Evolutionary conservation across 805 yeast genomes (phyloP), one percentile per base, ranked within the genome.

Genomic region (Barnettozyma wickerhamii): DNA sequence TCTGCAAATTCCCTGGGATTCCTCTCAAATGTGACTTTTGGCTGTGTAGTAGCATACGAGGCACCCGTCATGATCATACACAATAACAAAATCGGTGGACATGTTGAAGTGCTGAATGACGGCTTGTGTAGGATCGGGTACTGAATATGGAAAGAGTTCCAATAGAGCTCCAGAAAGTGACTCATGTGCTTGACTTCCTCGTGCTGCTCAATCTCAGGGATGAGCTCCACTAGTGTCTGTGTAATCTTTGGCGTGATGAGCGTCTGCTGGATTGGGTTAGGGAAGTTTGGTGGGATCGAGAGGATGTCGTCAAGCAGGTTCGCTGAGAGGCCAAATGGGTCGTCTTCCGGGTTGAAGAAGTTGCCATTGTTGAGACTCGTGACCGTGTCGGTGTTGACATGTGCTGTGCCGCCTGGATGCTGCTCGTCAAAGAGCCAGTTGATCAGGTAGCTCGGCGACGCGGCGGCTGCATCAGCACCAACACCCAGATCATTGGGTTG

Each of bases 1-100:
- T 65, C 69, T 18, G 58, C 58, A 43, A 56, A 52, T 31, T 47
- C 53, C 35, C 59, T 41, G 19, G 61, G 53, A 27, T 46, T 42
- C 19, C 18, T 35, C 3, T 38, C 45, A 38, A 44, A 46, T 10
- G 30, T 46, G 15, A 45, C 20, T 13, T 45, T 43, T 3, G 55
- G 53, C 26, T 48, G 48, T 6, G 50, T 29, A 1, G 51, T 46
- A 4, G 53, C 55, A 37, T 52, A 55, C 6, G 52, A 46, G 7
- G 59, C 50, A 14, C 61, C 61, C 10, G 52, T 52, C 58, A 56
- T 52, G 14, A 79, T 66, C 79, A 81, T 74, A 5, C 80, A 56
- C 4, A 78, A 54, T 9, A 81, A 48, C 14, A 81, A 56, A 15
- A 79, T 64, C 0, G 79, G 77, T 6, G 75, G 75, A 9, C 76